Evolutionary conservation across 164 flowering plant genomes (phyloP), one percentile per base, ranked within the genome.

Genomic region (Macadamia integrifolia): DNA sequence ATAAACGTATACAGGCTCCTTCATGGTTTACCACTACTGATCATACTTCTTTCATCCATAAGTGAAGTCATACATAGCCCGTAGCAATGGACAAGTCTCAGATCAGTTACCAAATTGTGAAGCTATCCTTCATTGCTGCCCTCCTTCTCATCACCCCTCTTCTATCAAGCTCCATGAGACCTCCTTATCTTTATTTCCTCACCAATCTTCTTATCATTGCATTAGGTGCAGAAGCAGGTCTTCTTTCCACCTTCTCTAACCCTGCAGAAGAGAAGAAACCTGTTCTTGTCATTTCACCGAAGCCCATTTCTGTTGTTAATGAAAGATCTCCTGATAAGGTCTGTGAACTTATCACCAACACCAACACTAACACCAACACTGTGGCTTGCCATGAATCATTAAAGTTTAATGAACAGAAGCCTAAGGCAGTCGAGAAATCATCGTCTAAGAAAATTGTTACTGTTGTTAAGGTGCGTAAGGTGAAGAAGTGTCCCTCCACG

Each of bases 141-240:
- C 83, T 89, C 52, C 76, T 87, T 72, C 71, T 76, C 67, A 68
- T 86, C 67, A 70, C 90, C 56, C 92, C 92, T 29, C 77, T 91
- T 50, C 58, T 87, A 69, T 76, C 93, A 53, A 53, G 84, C 18
- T 84, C 88, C 46, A 35, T 80, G 64, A 81, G 88, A 68, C 74
- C 88, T 5, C 72, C 84, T 35, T 87, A 86, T 61, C 80, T 91
- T 62, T 88, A 83, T 71, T 81, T 91, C 72, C 73, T 91, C 66
- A 67, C 84, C 69, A 86, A 91, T 66, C 71, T 91, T 68, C 88
- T 91, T 74, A 82, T 91, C 46, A 71, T 91, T 9, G 79, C 80
- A 7, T 67, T 91, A 6, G 90, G 87, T 50, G 87, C 82, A 0
- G 88, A 91, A 73, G 84, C 97, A 6, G 94, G 94, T 23, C 77